Evolutionary conservation across 163 green algal species (phyloP).

Genomic region (Scenedesmus sp.): DNA sequence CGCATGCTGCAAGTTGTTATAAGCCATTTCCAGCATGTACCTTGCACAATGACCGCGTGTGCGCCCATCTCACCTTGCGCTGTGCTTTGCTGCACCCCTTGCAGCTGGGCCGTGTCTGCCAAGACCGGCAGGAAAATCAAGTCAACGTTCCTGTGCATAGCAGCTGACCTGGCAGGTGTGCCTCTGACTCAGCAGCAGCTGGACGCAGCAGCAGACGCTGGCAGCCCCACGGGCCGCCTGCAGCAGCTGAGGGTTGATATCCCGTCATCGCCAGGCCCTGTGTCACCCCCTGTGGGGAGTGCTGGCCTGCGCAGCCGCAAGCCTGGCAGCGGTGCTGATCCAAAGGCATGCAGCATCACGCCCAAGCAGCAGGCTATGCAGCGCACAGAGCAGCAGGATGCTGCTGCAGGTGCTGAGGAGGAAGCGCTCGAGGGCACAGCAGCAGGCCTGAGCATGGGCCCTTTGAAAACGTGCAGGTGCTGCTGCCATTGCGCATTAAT

Average conservation of each 20-base stretch:
- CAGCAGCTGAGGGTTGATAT: neutral
- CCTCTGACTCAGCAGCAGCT: conserved; percentile 38
- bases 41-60: neutral
- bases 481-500: neutral
- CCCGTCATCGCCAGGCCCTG: neutral
- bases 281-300: neutral
- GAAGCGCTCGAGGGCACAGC: neutral
- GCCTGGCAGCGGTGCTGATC: neutral
- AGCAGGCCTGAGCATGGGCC: neutral
- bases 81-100: neutral
- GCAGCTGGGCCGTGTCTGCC: conserved; percentile 38
- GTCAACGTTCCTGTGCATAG: neutral
- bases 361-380: neutral
- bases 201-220: conserved; percentile 6
- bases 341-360: neutral
- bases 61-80: neutral
- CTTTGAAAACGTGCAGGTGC: neutral
- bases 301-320: neutral
- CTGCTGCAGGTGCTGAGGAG: neutral
- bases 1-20: neutral
- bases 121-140: neutral
- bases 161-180: conserved; percentile 39
- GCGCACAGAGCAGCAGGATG: conserved; percentile 1
- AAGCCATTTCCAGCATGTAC: neutral
- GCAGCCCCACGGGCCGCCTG: neutral